Evolutionary conservation across 371 early-diverging fungal genomes (phyloP).

Genomic region (Dinochytrium kinnereticum): DNA sequence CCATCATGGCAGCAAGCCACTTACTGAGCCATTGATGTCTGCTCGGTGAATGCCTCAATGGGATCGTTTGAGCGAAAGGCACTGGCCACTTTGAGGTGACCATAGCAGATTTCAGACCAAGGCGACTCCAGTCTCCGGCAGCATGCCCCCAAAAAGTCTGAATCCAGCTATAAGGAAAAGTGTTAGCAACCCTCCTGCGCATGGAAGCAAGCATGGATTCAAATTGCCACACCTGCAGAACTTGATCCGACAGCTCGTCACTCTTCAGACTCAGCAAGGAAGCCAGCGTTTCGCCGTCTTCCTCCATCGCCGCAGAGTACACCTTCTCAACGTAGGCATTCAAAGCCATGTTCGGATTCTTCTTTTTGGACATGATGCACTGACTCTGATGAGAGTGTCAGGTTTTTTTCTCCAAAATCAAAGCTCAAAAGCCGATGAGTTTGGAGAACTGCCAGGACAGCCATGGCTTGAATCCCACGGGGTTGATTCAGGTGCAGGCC

Average conservation of each 20-base stretch:
- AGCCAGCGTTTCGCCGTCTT: background rate
- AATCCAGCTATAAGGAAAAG: background rate
- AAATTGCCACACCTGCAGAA: background rate
- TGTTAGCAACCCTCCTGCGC: background rate
- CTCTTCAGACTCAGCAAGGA: background rate
- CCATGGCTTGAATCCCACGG: too few species aligned
- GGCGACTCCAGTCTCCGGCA: conserved; percentile 8
- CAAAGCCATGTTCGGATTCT: background rate
- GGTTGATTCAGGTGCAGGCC: too few species aligned
- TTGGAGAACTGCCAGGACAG: too few species aligned
- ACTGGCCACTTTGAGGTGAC: conserved; percentile 18
- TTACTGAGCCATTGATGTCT: conserved; percentile 40
- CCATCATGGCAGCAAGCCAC: conserved; percentile 16
- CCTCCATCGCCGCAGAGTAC: background rate
- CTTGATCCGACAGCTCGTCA: background rate
- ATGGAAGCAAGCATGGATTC: background rate
- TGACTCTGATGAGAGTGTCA: too few species aligned
- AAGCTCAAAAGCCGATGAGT: too few species aligned
- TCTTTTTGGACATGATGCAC: background rate
- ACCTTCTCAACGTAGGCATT: background rate
- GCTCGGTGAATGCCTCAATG: conserved; percentile 14
- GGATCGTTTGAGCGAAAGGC: background rate
- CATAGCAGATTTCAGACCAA: conserved; percentile 31
- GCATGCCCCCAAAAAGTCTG: background rate
- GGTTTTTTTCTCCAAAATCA: too few species aligned